Conservation (phyloP, 805 yeast genomes). For the Saccharomycopsis malanga region DNA sequence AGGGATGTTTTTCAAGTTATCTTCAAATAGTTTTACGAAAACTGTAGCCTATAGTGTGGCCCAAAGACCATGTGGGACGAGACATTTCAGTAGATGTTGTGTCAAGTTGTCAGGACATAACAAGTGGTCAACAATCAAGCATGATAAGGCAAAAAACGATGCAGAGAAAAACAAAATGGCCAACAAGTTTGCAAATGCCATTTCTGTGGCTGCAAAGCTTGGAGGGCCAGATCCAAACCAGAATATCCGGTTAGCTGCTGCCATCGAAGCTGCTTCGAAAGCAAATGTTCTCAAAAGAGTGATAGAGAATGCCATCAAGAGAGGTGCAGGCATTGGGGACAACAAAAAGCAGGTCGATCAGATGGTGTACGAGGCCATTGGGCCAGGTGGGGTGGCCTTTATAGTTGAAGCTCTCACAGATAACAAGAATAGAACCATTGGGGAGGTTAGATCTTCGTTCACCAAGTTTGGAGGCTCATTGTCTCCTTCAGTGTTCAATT, state of each 20-base stretch:
- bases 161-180: conserved; percentile 64
- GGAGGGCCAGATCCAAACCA: conserved; percentile 61
- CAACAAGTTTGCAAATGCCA: conserved; percentile 63
- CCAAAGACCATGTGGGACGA: too few species aligned
- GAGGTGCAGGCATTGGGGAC: conserved; percentile 67
- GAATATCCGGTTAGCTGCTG: conserved; percentile 57
- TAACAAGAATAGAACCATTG: conserved; percentile 76
- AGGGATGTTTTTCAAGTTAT: too few species aligned
- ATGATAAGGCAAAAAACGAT: conserved; percentile 90
- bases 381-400: conserved; percentile 86
- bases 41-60: too few species aligned
- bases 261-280: conserved; percentile 71
- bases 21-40: too few species aligned
- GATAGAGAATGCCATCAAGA: conserved; percentile 78
- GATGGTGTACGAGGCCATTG: conserved; percentile 80
- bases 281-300: conserved; percentile 75
- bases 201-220: conserved; percentile 66
- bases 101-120: conserved; percentile 95
- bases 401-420: conserved; percentile 85
- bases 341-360: conserved; percentile 41
- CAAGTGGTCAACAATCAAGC: conserved; percentile 93
- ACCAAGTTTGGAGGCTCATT: conserved; percentile 61
- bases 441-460: conserved; percentile 67
- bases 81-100: too few species aligned
- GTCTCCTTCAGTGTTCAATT: conserved; percentile 73